These are phyloP conservation scores for Fusarium sp. DNA, from an alignment of 2,329 filamentous ascomycete genomes.

Conservation along the genomic window DNA sequence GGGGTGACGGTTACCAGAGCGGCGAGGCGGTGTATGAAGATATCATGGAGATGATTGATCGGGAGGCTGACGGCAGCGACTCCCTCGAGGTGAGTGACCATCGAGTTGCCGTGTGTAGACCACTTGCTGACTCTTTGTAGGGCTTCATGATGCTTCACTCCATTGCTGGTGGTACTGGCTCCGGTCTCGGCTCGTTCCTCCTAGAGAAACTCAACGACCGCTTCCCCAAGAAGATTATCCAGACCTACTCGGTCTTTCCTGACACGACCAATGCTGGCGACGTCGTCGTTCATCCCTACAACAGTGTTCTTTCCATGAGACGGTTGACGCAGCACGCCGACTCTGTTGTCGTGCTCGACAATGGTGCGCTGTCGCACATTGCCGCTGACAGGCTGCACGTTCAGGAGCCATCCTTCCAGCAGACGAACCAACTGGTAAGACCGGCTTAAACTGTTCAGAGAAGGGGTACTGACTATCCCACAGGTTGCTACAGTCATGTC, in stretches of 20 bases:
- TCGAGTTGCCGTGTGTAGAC: background rate
- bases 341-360: slow-evolving; percentile 96
- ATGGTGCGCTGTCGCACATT: slow-evolving; percentile 92
- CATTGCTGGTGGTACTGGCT: slow-evolving; percentile 96
- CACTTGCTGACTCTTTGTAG: slow-evolving; percentile 51
- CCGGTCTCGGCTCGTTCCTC: slow-evolving; percentile 93
- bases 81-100: slow-evolving; percentile 76
- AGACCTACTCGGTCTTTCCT: slow-evolving; percentile 98
- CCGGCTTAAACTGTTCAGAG: background rate
- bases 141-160: slow-evolving; percentile 99
- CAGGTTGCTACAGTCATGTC: slow-evolving; percentile 97
- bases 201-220: slow-evolving; percentile 96
- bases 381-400: slow-evolving; percentile 95
- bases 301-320: slow-evolving; percentile 92
- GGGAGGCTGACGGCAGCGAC: slow-evolving; percentile 97
- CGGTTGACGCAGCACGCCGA: slow-evolving; percentile 95
- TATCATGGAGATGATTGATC: slow-evolving; percentile 99
- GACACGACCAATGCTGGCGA: slow-evolving; percentile 89
- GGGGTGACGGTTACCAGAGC: slow-evolving; percentile 95
- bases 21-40: slow-evolving; percentile 94
- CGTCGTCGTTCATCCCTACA: slow-evolving; percentile 98
- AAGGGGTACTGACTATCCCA: slow-evolving; percentile 14
- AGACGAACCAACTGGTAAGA: slow-evolving; percentile 91
- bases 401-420: slow-evolving; percentile 94
- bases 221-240: slow-evolving; percentile 98